phyloP scores from a whole-genome alignment of 371 early-diverging fungal genomes.

The Globomyces sp. region DNA sequence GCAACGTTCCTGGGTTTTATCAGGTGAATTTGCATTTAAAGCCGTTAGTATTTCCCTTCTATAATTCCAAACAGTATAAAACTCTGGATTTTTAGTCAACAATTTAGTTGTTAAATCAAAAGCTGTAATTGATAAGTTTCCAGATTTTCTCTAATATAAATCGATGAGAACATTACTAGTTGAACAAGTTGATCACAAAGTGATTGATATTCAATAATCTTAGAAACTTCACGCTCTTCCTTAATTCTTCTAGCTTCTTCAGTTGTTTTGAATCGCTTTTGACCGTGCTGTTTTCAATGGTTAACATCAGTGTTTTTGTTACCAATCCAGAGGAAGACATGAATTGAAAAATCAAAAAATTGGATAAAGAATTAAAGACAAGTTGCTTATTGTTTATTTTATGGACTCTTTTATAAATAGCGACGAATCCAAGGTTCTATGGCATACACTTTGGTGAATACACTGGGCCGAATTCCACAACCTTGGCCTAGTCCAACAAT shows the following conservation, averaged over 20 bases:
- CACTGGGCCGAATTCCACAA: no score
- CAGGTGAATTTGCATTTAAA: background rate
- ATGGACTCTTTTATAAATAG: no score
- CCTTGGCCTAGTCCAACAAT: no score
- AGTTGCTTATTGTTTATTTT: no score
- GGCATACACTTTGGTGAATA: no score
- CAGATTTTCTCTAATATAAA: constrained; percentile 1
- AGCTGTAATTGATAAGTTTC: background rate
- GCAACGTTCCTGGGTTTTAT: constrained; percentile 10
- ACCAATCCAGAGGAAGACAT: no score
- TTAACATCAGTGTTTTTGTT: no score
- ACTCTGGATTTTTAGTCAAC: constrained; percentile 80
- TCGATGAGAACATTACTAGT: background rate
- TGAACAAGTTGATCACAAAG: background rate
- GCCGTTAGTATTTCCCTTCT: constrained; percentile 62
- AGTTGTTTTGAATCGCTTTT: constrained; percentile 2
- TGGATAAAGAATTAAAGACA: no score
- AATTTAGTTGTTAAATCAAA: constrained; percentile 66
- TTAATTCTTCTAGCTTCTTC: background rate
- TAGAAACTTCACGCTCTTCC: background rate
- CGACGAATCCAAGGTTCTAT: no score
- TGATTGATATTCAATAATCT: background rate
- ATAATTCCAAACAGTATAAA: constrained; percentile 89
- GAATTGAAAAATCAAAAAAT: no score
- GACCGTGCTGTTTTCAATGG: background rate